Base-by-base conservation (phyloP, 1,139 yeast genomes). In the Blastobotrys proliferans region DNA sequence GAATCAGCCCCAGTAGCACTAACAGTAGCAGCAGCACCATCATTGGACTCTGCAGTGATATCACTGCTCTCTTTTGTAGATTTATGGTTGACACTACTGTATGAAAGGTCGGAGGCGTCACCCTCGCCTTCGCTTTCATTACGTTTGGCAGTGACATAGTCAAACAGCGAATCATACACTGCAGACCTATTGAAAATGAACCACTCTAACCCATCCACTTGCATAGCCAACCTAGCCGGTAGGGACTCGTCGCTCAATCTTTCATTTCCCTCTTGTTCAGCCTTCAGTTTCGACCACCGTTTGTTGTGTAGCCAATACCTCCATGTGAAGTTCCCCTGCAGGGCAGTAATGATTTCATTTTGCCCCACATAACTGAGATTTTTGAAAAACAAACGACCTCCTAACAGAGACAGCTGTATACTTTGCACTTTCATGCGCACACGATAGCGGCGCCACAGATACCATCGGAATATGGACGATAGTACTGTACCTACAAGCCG, bases 301-400 rank as follows among this genome's bases (percentile, higher is more conserved):
- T 22, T 58, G 55, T 40, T 62, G 63, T 13, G 67, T 43, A 85
- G 67, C 97, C 97, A 92, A 61, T 87, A 92, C 48, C 94, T 63
- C 97, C 97, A 92, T 0, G 95, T 85, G 25, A 92, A 60, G 51
- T 79, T 77, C 3, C 90, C 81, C 50, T 81, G 81, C 18, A 84
- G 72, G 1, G 85, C 70, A 6, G 87, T 75, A 1, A 85, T 60
- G 2, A 95, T 78, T 50, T 78, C 78, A 62, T 90, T 83, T 38
- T 78, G 70, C 10, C 87, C 83, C 9, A 83, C 75, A 18, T 86
- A 70, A 1, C 85, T 75, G 22, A 88, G 60, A 58, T 88, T 87
- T 54, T 82, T 84, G 57, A 88, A 77, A 59, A 84, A 78, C 2
- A 92, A 47, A 27, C 95, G 73, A 0, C 97, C 97, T 1, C 90